Percentiles rank a stretch among this genome's conserved stretches.
phyloP scores from a whole-genome alignment of 75 land plant species.

The Sequoia sempervirens region DNA sequence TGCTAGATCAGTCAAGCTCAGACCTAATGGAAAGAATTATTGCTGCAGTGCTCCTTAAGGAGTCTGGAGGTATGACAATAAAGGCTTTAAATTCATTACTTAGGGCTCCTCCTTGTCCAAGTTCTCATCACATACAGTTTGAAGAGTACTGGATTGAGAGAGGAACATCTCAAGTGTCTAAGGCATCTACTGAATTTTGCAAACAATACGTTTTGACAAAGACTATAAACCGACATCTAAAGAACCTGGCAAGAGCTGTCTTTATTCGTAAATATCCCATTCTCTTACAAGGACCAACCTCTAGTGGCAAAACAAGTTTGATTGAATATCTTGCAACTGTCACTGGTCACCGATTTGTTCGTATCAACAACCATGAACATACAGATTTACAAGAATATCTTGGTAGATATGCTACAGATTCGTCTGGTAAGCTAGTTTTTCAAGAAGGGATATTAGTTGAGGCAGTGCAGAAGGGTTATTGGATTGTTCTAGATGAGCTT shows the following conservation, averaged over 20 bases:
- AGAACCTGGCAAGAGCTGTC: constrained; percentile 77
- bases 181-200: constrained; percentile 28
- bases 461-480: constrained; percentile 87
- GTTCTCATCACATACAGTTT: constrained; percentile 49
- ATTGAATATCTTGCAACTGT: constrained; percentile 86
- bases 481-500: constrained; percentile 98
- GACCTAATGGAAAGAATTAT: constrained; percentile 66
- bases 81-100: constrained; percentile 13
- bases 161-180: constrained; percentile 13
- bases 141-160: constrained; percentile 40
- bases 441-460: constrained; percentile 90
- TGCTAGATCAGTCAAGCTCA: constrained; percentile 74
- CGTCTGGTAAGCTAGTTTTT: constrained; percentile 76
- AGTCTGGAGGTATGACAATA: constrained; percentile 20
- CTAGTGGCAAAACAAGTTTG: constrained; percentile 98
- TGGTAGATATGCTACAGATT: constrained; percentile 80
- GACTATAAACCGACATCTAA: constrained; percentile 69
- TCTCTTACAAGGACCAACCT: constrained; percentile 94
- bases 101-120: constrained; percentile 34
- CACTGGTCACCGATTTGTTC: constrained; percentile 84
- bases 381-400: constrained; percentile 97
- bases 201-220: constrained; percentile 69
- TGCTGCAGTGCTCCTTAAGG: constrained; percentile 27
- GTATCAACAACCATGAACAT: constrained; percentile 99
- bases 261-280: constrained; percentile 84